These are phyloP conservation scores for Erythrobasidium yunnanense DNA, from an alignment of 768 basidiomycete genomes.

Conservation along the genomic window DNA sequence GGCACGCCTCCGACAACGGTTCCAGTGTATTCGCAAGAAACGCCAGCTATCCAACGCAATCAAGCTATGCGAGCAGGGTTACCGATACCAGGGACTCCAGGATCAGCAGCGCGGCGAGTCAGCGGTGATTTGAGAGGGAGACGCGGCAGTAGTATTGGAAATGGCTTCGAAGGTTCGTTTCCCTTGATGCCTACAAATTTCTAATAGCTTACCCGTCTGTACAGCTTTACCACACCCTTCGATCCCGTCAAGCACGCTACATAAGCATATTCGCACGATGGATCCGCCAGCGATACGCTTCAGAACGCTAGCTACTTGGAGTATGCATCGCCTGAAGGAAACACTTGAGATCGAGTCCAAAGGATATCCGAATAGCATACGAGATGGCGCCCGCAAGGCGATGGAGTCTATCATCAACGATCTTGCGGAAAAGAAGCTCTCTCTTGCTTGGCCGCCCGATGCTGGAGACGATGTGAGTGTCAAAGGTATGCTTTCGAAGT, in stretches of 20 bases:
- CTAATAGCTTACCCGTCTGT: not conserved
- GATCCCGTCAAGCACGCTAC: not conserved
- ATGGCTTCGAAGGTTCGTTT: constrained; percentile 20
- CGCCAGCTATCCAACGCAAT: constrained; percentile 23
- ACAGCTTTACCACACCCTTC: constrained; percentile 21
- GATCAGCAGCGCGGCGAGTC: not conserved
- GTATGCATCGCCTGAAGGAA: constrained; percentile 2
- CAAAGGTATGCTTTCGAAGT: too few relatives aligned
- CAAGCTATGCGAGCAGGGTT: constrained; percentile 10
- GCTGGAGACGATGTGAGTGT: constrained; percentile 8
- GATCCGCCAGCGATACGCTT: constrained; percentile 26
- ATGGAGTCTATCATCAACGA: constrained; percentile 7
- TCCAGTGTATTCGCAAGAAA: constrained; percentile 12
- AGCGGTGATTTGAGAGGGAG: constrained; percentile 15
- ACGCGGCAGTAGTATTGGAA: constrained; percentile 26
- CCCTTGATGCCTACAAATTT: not conserved
- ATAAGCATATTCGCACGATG: not conserved
- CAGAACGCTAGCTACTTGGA: constrained; percentile 23
- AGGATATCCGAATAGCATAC: not conserved
- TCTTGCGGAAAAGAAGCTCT: constrained; percentile 20
- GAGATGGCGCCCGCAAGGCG: not conserved
- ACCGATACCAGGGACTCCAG: not conserved
- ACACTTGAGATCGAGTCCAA: not conserved
- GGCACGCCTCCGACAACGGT: constrained; percentile 6
- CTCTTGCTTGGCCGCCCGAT: constrained; percentile 10